Conservation (phyloP, 1,139 yeast genomes). For the Debaryomycetaceae sp. region DNA sequence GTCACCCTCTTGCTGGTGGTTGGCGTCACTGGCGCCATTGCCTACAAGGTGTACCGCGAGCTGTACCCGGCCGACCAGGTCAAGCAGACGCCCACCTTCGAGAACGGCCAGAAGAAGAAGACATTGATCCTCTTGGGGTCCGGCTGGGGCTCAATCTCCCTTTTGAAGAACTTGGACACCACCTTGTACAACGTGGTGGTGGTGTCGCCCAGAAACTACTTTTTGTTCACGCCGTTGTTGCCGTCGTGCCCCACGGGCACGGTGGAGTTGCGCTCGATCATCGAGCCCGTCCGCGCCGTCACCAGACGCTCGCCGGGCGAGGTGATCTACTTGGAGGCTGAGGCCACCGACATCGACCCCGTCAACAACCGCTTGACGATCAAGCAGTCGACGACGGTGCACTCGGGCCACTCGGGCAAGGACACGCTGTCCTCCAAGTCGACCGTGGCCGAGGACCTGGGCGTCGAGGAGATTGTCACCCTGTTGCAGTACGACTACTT, state of each 20-base stretch:
- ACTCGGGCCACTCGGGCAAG: constrained; percentile 51
- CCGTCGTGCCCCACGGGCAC: constrained; percentile 96
- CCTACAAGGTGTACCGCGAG: constrained; percentile 58
- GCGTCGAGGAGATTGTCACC: constrained; percentile 43
- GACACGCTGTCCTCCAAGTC: constrained; percentile 52
- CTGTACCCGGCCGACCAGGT: constrained; percentile 55
- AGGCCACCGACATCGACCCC: constrained; percentile 79
- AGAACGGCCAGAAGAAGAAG: constrained; percentile 74
- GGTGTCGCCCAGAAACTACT: constrained; percentile 91
- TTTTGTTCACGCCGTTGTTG: constrained; percentile 86
- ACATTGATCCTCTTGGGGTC: constrained; percentile 86
- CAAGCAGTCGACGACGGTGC: constrained; percentile 49
- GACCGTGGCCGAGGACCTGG: constrained; percentile 34
- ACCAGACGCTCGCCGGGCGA: constrained; percentile 61
- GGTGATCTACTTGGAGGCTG: constrained; percentile 86
- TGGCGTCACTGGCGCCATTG: constrained; percentile 44
- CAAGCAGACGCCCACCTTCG: constrained; percentile 53
- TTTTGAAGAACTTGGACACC: constrained; percentile 82
- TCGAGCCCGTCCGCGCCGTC: constrained; percentile 66
- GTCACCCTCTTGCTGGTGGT: constrained; percentile 24
- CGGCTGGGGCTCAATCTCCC: constrained; percentile 89
- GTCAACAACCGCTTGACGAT: constrained; percentile 57
- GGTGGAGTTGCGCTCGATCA: constrained; percentile 82
- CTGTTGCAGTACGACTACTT: constrained; percentile 68
- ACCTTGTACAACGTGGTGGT: constrained; percentile 82